These are phyloP conservation scores for Botrytis deweyae DNA, from an alignment of 2,329 filamentous ascomycete species.

Conservation along the genomic window DNA sequence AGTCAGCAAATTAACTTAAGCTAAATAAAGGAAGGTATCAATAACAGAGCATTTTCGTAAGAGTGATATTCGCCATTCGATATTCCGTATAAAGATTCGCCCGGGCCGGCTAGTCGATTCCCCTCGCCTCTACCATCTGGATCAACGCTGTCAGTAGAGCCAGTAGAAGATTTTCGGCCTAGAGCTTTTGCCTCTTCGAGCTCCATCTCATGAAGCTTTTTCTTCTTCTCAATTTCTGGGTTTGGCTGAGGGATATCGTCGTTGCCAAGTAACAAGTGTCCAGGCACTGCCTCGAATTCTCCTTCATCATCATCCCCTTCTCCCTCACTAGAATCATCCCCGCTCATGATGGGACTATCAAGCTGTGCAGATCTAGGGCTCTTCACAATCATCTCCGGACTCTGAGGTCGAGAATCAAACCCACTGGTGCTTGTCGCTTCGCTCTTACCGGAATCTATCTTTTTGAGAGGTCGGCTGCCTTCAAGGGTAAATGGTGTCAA, in stretches of 20 bases:
- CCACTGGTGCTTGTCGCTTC: constrained; percentile 33
- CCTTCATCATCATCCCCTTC: constrained; percentile 40
- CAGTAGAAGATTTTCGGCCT: constrained; percentile 30
- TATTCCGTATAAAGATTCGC: constrained; percentile 17
- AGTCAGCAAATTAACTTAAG: not conserved
- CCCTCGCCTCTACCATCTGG: constrained; percentile 9
- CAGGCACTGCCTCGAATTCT: constrained; percentile 39
- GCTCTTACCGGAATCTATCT: constrained; percentile 34
- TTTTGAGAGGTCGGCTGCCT: constrained; percentile 26
- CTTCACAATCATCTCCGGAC: constrained; percentile 44
- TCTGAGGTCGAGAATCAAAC: constrained; percentile 39
- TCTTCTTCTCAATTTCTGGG: constrained; percentile 44
- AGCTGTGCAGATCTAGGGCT: constrained; percentile 42
- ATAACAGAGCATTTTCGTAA: constrained; percentile 20
- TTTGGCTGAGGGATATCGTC: constrained; percentile 23
- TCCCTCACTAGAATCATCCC: constrained; percentile 42
- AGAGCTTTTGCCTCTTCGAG: constrained; percentile 57
- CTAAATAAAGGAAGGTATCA: constrained; percentile 22
- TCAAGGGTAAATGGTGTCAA: constrained; percentile 54
- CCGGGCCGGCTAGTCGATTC: constrained; percentile 20
- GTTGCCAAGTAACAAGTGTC: constrained; percentile 32
- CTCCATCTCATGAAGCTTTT: constrained; percentile 60
- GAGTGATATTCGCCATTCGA: constrained; percentile 20
- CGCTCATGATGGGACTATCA: constrained; percentile 38
- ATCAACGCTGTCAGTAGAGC: constrained; percentile 24